Conservation (phyloP, 192 early-diverging fungal species). For the Coemansia biformis region DNA sequence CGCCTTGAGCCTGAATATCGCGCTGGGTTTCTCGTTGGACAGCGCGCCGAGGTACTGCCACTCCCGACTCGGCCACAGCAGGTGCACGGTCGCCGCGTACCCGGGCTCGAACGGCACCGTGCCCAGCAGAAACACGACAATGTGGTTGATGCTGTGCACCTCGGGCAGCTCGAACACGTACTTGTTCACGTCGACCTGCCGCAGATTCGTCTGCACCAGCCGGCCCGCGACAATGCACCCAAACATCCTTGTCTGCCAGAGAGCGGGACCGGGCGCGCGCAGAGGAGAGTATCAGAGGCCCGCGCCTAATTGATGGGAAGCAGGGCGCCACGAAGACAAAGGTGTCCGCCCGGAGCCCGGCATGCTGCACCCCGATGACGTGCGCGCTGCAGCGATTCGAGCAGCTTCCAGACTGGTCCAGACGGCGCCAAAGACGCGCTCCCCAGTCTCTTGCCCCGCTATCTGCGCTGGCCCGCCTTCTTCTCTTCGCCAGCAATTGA, state of each 20-base stretch:
- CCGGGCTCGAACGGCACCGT: conserved; percentile 82
- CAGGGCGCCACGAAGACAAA: too few relatives aligned
- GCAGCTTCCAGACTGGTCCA: too few relatives aligned
- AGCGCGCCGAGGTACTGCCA: conserved; percentile 76
- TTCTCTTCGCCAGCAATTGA: too few relatives aligned
- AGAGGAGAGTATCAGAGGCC: too few relatives aligned
- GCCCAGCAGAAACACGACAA: conserved; percentile 89
- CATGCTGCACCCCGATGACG: too few relatives aligned
- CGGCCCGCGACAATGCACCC: conserved; percentile 90
- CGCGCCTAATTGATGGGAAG: too few relatives aligned
- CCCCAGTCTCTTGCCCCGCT: too few relatives aligned
- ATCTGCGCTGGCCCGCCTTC: too few relatives aligned
- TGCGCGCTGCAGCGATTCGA: too few relatives aligned
- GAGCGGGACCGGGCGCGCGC: too few relatives aligned
- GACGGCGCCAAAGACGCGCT: too few relatives aligned
- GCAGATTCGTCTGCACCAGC: conserved; percentile 84
- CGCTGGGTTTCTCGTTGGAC: conserved; percentile 80
- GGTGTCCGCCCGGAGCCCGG: too few relatives aligned
- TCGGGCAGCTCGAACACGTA: conserved; percentile 88
- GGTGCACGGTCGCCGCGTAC: conserved; percentile 89
- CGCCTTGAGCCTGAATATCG: conserved; percentile 64
- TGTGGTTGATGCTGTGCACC: conserved; percentile 84
- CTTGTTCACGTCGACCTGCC: conserved; percentile 81
- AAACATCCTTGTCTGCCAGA: conserved; percentile 58
- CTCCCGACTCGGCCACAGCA: conserved; percentile 76